phyloP scores from a whole-genome alignment of 2,329 filamentous ascomycete genomes.

The Bertia moriformis region DNA sequence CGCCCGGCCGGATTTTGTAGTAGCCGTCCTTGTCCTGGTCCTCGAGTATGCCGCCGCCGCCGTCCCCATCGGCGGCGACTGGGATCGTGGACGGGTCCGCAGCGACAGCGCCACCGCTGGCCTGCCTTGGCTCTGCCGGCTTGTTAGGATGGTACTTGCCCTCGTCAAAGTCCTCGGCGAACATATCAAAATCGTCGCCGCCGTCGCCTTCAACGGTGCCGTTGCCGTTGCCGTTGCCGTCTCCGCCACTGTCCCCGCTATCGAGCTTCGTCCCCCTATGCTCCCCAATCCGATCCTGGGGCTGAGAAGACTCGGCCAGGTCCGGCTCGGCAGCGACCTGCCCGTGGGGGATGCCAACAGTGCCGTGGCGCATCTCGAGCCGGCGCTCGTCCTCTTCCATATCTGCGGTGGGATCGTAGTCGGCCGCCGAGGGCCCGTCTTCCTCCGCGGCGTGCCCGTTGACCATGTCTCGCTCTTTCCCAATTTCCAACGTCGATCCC shows the following conservation, averaged over 20 bases:
- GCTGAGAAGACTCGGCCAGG: conserved; percentile 32
- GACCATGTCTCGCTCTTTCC: conserved; percentile 15
- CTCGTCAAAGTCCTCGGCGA: conserved; percentile 65
- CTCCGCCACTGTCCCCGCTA: conserved; percentile 15
- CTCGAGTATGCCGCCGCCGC: conserved; percentile 66
- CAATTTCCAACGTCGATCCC: conserved; percentile 11
- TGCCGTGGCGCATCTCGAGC: conserved; percentile 48
- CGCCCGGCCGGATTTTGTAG: conserved; percentile 85
- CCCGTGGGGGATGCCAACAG: conserved; percentile 39
- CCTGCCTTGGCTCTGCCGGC: conserved; percentile 15
- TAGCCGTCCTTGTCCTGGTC: conserved; percentile 92
- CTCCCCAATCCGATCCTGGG: conserved; percentile 10
- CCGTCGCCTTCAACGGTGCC: conserved; percentile 39
- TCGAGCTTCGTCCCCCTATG: conserved; percentile 13
- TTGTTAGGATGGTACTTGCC: conserved; percentile 46
- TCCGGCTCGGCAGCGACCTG: conserved; percentile 38
- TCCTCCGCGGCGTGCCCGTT: too few relatives aligned
- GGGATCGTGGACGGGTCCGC: too few relatives aligned
- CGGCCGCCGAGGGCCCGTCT: conserved; percentile 76
- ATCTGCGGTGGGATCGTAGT: conserved; percentile 79
- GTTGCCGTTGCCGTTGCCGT: conserved; percentile 26
- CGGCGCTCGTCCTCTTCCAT: conserved; percentile 72
- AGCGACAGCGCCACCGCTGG: conserved; percentile 19
- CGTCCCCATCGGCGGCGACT: conserved; percentile 38
- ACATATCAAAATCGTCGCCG: conserved; percentile 81